phyloP scores from a whole-genome alignment of 345 rosid species.

The Citrus sp. region DNA sequence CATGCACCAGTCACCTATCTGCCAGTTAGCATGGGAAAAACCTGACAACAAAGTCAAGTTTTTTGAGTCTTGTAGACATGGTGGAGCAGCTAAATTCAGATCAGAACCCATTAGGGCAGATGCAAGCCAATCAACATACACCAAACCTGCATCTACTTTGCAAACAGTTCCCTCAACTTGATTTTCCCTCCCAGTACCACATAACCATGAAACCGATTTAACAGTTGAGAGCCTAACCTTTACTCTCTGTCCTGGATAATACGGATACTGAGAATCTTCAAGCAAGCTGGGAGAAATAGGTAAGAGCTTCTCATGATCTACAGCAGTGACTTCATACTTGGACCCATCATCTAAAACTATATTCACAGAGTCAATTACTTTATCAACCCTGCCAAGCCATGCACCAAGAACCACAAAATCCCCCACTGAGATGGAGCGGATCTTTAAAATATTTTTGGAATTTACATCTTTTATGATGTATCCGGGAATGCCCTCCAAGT shows the following conservation, averaged over 20 bases:
- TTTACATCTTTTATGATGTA: constrained; percentile 49
- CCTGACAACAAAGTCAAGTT: constrained; percentile 57
- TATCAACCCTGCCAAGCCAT: constrained; percentile 78
- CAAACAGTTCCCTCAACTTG: constrained; percentile 66
- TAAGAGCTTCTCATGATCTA: constrained; percentile 53
- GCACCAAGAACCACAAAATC: constrained; percentile 73
- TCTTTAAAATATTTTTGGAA: constrained; percentile 55
- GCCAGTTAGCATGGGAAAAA: constrained; percentile 81
- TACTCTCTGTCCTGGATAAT: constrained; percentile 89
- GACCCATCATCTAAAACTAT: constrained; percentile 74
- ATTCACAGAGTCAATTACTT: constrained; percentile 61
- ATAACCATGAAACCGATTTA: constrained; percentile 70
- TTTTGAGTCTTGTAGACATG: constrained; percentile 49
- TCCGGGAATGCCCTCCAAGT: constrained; percentile 62
- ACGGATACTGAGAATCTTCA: constrained; percentile 66
- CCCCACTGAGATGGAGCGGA: constrained; percentile 59
- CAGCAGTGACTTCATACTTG: constrained; percentile 51
- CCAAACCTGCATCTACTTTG: constrained; percentile 57
- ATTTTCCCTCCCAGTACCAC: constrained; percentile 66
- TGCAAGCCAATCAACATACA: constrained; percentile 82
- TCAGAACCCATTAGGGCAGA: constrained; percentile 40
- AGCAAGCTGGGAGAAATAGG: constrained; percentile 56
- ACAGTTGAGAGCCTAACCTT: constrained; percentile 41
- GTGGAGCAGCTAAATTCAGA: constrained; percentile 42
- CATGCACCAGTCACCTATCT: constrained; percentile 92